Conservation (phyloP, 345 rosid species). For the Anastatica hierochuntica region DNA sequence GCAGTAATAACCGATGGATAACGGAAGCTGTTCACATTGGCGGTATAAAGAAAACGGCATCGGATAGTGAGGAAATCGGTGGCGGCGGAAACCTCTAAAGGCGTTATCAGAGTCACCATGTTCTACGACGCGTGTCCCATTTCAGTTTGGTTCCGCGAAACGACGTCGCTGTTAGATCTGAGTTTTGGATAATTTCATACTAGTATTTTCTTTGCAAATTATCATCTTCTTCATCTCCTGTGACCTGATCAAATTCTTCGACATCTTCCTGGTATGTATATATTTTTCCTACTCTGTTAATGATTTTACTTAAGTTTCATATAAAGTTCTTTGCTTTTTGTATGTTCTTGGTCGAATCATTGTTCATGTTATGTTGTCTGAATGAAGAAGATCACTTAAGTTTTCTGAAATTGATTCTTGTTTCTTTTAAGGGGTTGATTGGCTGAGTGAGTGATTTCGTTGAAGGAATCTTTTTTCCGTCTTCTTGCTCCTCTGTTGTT, state of each 20-base stretch:
- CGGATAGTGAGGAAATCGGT: background rate
- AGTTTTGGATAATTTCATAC: too few relatives aligned
- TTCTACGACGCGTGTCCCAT: conserved; percentile 18
- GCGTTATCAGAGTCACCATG: conserved; percentile 15
- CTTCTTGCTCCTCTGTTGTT: background rate
- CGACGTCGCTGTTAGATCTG: background rate
- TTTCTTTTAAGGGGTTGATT: too few relatives aligned
- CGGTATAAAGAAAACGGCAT: background rate
- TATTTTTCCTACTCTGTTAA: background rate
- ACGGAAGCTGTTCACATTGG: too few relatives aligned
- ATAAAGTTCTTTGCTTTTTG: conserved; percentile 3
- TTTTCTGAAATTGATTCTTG: background rate
- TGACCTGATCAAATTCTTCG: background rate
- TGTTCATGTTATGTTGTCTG: background rate
- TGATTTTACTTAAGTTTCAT: background rate
- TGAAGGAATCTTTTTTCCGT: conserved; percentile 3
- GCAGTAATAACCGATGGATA: too few relatives aligned
- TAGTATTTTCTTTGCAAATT: too few relatives aligned
- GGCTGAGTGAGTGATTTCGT: too few relatives aligned
- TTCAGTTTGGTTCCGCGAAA: background rate
- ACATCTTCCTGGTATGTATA: conserved; percentile 8
- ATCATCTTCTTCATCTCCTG: background rate
- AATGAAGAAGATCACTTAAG: too few relatives aligned
- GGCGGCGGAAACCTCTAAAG: conserved; percentile 17
- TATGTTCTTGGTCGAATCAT: background rate